phyloP scores from a whole-genome alignment of 129 eudicot genomes.

The Chrysanthemum lavandulifolium region DNA sequence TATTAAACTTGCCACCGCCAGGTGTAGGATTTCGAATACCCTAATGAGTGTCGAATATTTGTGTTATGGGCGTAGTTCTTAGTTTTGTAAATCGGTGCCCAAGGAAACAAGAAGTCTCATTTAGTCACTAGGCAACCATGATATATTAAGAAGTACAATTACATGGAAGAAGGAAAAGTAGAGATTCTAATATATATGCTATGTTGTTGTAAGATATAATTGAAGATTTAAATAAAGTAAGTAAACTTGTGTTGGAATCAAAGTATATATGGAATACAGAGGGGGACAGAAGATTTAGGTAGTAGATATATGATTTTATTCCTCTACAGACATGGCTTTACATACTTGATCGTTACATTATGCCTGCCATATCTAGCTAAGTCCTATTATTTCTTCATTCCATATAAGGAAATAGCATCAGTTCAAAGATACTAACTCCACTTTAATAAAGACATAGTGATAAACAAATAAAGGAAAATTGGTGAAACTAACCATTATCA shows the following conservation, averaged over 20 bases:
- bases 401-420: constrained; percentile 11
- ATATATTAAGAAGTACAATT: too few relatives aligned
- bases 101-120: too few relatives aligned
- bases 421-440: background rate
- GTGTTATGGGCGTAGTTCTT: too few relatives aligned
- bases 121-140: too few relatives aligned
- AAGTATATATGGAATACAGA: constrained; percentile 1
- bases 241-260: constrained; percentile 11
- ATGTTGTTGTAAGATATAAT: constrained; percentile 1
- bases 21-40: too few relatives aligned
- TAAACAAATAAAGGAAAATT: background rate
- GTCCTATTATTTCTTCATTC: background rate
- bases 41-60: too few relatives aligned
- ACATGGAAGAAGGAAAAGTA: too few relatives aligned
- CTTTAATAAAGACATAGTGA: background rate
- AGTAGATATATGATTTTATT: background rate
- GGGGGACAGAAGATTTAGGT: background rate
- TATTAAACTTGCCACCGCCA: too few relatives aligned
- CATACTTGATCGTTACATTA: constrained; percentile 11
- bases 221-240: background rate
- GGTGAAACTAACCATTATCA: background rate
- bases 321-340: background rate
- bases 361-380: constrained; percentile 13
- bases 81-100: too few relatives aligned
- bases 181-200: background rate